A percentile compares a stretch with the other conserved stretches of the same genome.
These are phyloP conservation scores for Pyricularia sp. DNA, from an alignment of 2,329 filamentous ascomycete species.

Conservation along the genomic window DNA sequence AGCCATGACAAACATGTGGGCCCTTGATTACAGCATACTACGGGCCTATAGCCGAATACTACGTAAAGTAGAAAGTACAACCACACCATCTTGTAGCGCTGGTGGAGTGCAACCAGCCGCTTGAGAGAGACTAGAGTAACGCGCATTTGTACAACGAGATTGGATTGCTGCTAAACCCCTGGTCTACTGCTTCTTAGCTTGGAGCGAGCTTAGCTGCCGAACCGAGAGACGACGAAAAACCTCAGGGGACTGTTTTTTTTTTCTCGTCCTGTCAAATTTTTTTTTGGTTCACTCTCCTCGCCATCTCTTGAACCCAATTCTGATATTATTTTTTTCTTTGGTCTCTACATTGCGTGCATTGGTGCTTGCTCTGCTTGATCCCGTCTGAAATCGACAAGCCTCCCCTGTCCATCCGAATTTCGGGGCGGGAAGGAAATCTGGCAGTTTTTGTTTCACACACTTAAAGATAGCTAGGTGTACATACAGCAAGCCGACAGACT, in stretches of 20 bases:
- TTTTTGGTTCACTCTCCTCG: not conserved
- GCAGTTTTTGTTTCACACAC: not conserved
- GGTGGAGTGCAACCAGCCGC: not conserved
- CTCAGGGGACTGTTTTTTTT: not conserved
- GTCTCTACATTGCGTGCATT: not conserved
- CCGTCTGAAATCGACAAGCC: not conserved
- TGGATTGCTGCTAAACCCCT: not conserved
- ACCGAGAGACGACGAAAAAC: not conserved
- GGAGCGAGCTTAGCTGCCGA: not conserved
- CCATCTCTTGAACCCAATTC: not conserved
- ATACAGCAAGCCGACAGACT: not conserved
- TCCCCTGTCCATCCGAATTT: not conserved
- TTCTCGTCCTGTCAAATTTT: not conserved
- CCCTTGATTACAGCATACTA: not conserved
- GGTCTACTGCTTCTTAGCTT: not conserved
- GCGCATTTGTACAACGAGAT: not conserved
- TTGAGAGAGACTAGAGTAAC: not conserved
- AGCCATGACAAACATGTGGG: not conserved
- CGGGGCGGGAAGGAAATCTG: not conserved
- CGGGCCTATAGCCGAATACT: not conserved
- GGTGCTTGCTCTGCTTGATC: not conserved
- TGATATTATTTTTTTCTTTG: not conserved
- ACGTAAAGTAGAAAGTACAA: not conserved
- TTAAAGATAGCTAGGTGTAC: not conserved
- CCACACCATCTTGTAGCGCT: not conserved